Evolutionary conservation across 805 yeast genomes (phyloP).

Genomic region (Barnettozyma populi): DNA sequence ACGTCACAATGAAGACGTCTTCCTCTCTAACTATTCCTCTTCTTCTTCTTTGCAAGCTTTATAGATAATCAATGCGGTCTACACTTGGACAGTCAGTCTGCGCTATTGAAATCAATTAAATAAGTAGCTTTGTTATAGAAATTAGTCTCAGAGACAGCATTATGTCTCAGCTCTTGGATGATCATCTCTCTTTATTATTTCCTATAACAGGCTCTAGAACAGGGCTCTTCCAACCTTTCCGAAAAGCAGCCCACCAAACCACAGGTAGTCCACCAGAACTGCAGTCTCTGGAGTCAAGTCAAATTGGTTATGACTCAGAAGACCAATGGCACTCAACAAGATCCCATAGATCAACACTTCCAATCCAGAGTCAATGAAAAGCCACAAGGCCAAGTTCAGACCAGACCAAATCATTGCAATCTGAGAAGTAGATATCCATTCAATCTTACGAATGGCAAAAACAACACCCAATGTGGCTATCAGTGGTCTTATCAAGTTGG

Average conservation of each 20-base stretch:
- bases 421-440: constrained; percentile 64
- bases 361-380: constrained; percentile 46
- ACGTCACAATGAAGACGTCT: neutral
- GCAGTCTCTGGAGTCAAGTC: constrained; percentile 16
- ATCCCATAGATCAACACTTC: neutral
- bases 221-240: constrained; percentile 64
- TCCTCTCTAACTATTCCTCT: too few relatives aligned
- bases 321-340: constrained; percentile 39
- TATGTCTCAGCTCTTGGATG: neutral
- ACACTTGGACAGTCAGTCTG: too few relatives aligned
- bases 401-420: constrained; percentile 59
- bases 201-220: constrained; percentile 19
- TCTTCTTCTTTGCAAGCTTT: too few relatives aligned
- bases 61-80: too few relatives aligned
- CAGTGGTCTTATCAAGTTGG: constrained; percentile 32
- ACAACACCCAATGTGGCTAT: constrained; percentile 67
- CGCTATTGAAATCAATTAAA: neutral
- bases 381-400: constrained; percentile 62
- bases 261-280: constrained; percentile 39
- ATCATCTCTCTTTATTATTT: neutral
- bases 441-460: constrained; percentile 62
- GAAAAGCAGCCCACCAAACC: constrained; percentile 60
- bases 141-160: constrained; percentile 22
- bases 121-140: neutral
- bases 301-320: constrained; percentile 33